phyloP scores from a whole-genome alignment of 257 asterid species.

The Salvia splendens region DNA sequence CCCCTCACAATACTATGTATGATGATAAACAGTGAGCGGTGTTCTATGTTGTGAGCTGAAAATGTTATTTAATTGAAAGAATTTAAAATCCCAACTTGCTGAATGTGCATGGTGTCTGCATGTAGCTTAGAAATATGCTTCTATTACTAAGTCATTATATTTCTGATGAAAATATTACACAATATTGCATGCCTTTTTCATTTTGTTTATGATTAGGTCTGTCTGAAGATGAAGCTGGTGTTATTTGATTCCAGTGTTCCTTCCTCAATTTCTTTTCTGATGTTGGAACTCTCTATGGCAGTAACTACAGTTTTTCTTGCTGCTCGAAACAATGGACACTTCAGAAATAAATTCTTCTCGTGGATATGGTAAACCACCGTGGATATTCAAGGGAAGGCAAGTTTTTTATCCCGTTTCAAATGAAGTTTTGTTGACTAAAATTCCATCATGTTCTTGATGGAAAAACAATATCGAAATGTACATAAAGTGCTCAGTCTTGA shows the following conservation, averaged over 20 bases:
- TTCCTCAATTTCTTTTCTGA: slow-evolving; percentile 18
- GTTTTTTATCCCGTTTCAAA: slow-evolving; percentile 27
- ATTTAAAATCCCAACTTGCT: slow-evolving; percentile 38
- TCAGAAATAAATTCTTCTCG: slow-evolving; percentile 41
- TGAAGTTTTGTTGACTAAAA: background rate
- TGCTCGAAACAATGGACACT: slow-evolving; percentile 44
- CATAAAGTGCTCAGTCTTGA: slow-evolving; percentile 19
- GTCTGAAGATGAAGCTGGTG: slow-evolving; percentile 13
- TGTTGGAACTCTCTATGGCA: slow-evolving; percentile 11
- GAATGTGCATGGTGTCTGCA: slow-evolving; percentile 46
- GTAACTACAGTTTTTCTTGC: slow-evolving; percentile 11
- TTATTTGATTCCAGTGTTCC: slow-evolving; percentile 24
- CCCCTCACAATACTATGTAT: slow-evolving; percentile 30
- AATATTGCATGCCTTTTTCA: background rate
- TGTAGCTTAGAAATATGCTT: slow-evolving; percentile 31
- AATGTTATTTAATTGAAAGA: slow-evolving; percentile 10
- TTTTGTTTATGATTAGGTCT: background rate
- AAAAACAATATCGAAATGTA: slow-evolving; percentile 1
- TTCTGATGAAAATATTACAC: slow-evolving; percentile 6
- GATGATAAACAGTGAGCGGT: slow-evolving; percentile 19
- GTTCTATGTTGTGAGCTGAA: slow-evolving; percentile 31
- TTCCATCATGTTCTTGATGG: background rate
- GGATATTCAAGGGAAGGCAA: slow-evolving; percentile 96
- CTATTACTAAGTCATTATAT: slow-evolving; percentile 11
- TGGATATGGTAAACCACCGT: slow-evolving; percentile 82